Conservation (phyloP, 441 rosid species). For the Isatis lusitanica region DNA sequence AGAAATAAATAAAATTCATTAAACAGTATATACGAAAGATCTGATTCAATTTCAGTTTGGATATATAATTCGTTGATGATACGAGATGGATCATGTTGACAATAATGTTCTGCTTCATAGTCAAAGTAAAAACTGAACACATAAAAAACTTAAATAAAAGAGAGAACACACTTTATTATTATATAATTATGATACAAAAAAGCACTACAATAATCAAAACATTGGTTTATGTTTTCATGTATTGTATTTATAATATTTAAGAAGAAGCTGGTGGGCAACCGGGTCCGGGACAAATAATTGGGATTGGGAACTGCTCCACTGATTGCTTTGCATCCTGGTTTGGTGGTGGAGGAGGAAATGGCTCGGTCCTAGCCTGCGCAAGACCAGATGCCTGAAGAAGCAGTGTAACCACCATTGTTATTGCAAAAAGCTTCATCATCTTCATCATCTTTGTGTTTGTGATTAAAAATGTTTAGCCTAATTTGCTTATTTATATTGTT, state of each 20-base stretch:
- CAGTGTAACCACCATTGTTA: background rate
- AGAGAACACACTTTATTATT: background rate
- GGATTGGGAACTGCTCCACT: conserved; percentile 7
- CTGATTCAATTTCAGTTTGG: no score
- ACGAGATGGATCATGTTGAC: background rate
- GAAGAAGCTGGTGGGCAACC: background rate
- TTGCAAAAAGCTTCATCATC: conserved; percentile 8
- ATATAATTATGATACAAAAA: background rate
- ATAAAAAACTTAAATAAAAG: background rate
- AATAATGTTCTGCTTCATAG: background rate
- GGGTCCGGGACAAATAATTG: background rate
- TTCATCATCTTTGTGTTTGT: background rate
- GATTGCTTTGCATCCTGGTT: background rate
- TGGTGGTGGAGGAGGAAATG: background rate
- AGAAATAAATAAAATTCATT: background rate
- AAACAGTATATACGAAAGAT: no score
- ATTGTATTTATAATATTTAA: background rate
- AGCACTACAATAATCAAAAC: background rate
- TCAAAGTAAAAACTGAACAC: background rate
- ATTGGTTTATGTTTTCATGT: background rate
- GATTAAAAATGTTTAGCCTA: background rate
- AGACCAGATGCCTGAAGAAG: background rate
- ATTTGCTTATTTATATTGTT: background rate
- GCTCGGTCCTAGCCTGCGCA: background rate
- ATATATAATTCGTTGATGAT: no score